phyloP scores from a whole-genome alignment of 805 yeast genomes.

The Spathaspora hagerdaliae region DNA sequence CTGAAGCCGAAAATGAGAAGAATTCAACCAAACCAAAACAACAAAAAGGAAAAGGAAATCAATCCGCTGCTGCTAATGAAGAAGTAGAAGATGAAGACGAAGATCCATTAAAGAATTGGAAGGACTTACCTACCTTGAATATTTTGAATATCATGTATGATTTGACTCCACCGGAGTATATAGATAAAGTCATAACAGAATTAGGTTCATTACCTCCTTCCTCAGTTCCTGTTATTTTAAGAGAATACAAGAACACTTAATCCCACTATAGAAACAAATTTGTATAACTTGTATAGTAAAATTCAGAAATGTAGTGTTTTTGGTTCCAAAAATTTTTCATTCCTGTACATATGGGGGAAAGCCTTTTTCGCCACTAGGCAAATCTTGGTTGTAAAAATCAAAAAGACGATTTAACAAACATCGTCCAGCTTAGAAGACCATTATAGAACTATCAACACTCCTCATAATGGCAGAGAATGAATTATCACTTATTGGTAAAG shows the following conservation, averaged over 20 bases:
- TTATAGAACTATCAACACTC: too few relatives aligned
- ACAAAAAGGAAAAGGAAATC: constrained; percentile 7
- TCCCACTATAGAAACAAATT: background rate
- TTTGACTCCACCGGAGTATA: constrained; percentile 88
- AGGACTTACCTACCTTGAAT: constrained; percentile 56
- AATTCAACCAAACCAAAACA: constrained; percentile 18
- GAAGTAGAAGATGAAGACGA: constrained; percentile 22
- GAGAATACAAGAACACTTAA: constrained; percentile 71
- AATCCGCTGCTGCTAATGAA: constrained; percentile 3
- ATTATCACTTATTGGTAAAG: constrained; percentile 62
- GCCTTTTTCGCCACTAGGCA: too few relatives aligned
- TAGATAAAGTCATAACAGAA: constrained; percentile 93
- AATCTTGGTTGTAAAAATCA: too few relatives aligned
- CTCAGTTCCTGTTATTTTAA: constrained; percentile 93
- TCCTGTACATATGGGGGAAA: too few relatives aligned
- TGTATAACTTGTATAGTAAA: background rate
- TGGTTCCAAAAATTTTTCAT: too few relatives aligned
- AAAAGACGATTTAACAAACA: too few relatives aligned
- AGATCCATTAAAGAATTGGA: constrained; percentile 58
- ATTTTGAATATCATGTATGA: constrained; percentile 87
- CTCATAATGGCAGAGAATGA: constrained; percentile 41
- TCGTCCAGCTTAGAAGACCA: too few relatives aligned
- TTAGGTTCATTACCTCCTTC: constrained; percentile 95
- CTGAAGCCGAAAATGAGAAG: constrained; percentile 27
- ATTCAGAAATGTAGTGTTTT: background rate